Percentiles rank a stretch among this genome's conserved stretches.
phyloP scores from a whole-genome alignment of 176 grass and related monocot species.

The Oryza meyeriana region DNA sequence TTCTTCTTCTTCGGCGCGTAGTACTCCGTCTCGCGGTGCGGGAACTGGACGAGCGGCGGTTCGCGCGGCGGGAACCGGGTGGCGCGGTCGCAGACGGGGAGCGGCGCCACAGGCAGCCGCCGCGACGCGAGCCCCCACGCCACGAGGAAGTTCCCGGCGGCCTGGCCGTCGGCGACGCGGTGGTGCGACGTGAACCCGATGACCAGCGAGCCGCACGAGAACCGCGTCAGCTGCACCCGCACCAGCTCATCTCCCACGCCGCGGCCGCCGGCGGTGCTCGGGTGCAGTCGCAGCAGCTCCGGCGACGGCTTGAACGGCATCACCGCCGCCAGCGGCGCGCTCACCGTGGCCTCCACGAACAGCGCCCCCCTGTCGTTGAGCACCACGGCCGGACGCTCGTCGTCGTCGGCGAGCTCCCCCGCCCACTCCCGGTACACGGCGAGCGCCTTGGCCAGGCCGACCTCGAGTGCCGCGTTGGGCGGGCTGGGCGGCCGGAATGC shows the following conservation, averaged over 20 bases:
- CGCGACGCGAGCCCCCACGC: background rate
- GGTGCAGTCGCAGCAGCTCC: background rate
- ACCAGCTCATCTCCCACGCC: constrained; percentile 19
- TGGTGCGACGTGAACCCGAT: background rate
- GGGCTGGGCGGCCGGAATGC: constrained; percentile 19
- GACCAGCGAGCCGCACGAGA: background rate
- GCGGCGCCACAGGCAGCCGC: background rate
- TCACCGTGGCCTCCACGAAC: background rate
- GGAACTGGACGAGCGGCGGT: background rate
- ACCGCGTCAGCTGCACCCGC: constrained; percentile 23
- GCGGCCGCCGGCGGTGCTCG: background rate
- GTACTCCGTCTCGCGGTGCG: constrained; percentile 25
- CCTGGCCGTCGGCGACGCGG: background rate
- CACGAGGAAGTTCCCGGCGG: background rate
- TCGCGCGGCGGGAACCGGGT: background rate
- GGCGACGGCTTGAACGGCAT: background rate
- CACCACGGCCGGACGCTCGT: background rate
- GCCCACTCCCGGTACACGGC: constrained; percentile 30
- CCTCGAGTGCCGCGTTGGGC: background rate
- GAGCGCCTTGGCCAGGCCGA: constrained; percentile 1
- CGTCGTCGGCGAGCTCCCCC: background rate
- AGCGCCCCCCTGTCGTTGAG: constrained; percentile 20
- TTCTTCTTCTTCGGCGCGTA: too few species aligned
- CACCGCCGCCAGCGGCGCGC: background rate
- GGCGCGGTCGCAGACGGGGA: background rate